phyloP scores from a whole-genome alignment of 2,329 filamentous ascomycete genomes.

The Emydomyces testavorans region DNA sequence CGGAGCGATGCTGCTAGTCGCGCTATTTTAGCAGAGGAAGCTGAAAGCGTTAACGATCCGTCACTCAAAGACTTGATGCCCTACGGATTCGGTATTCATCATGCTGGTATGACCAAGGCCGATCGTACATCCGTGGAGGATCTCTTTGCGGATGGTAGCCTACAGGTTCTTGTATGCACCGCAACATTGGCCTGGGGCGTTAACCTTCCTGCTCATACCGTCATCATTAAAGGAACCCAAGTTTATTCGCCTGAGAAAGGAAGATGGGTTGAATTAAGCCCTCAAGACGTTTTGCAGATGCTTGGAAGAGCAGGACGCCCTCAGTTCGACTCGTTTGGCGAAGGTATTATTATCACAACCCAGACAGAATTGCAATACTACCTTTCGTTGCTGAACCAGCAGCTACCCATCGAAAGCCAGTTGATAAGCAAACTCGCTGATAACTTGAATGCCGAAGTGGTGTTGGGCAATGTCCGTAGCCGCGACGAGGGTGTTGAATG shows the following conservation, averaged over 20 bases:
- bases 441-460: slow-evolving; percentile 91
- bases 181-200: slow-evolving; percentile 99
- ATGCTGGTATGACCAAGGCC: slow-evolving; percentile 91
- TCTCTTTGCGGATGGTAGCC: slow-evolving; percentile 77
- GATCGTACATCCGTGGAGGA: slow-evolving; percentile 93
- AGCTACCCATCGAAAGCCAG: slow-evolving; percentile 94
- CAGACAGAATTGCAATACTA: slow-evolving; percentile 96
- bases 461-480: slow-evolving; percentile 80
- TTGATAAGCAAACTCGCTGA: slow-evolving; percentile 86
- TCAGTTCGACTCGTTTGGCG: slow-evolving; percentile 94
- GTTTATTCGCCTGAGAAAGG: slow-evolving; percentile 98
- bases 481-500: slow-evolving; percentile 97
- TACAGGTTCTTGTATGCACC: slow-evolving; percentile 93
- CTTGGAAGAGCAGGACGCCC: slow-evolving; percentile 91
- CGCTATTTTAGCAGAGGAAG: slow-evolving; percentile 76
- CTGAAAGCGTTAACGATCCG: slow-evolving; percentile 67
- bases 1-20: slow-evolving; percentile 83
- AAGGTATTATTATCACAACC: slow-evolving; percentile 96
- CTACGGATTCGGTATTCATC: slow-evolving; percentile 96
- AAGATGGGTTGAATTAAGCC: slow-evolving; percentile 94
- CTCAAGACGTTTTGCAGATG: slow-evolving; percentile 97
- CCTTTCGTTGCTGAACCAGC: slow-evolving; percentile 88
- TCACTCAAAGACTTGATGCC: slow-evolving; percentile 90
- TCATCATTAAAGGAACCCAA: slow-evolving; percentile 97
- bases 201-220: slow-evolving; percentile 91